phyloP scores from a whole-genome alignment of 371 early-diverging fungal genomes.

The Mortierella sp. region DNA sequence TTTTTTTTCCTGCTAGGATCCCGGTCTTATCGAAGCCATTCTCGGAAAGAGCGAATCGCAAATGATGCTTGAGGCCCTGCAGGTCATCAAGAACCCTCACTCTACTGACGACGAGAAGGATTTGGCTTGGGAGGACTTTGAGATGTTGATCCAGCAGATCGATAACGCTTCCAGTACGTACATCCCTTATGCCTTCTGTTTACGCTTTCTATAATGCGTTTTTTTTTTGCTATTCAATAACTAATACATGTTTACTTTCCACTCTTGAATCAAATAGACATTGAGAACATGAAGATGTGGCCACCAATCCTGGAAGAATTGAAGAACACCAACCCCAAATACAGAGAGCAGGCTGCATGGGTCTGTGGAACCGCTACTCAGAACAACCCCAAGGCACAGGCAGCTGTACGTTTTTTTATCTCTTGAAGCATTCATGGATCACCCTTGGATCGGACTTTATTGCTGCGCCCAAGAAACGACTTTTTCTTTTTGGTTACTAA shows the following conservation, averaged over 20 bases:
- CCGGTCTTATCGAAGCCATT: constrained; percentile 90
- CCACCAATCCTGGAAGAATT: constrained; percentile 77
- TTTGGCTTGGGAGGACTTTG: constrained; percentile 92
- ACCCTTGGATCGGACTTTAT: background rate
- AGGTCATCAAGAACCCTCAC: constrained; percentile 68
- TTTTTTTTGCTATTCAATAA: background rate
- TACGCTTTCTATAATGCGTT: no score
- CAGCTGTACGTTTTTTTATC: constrained; percentile 62
- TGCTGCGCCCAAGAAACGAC: constrained; percentile 12
- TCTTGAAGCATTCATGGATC: background rate
- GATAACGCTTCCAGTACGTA: constrained; percentile 91
- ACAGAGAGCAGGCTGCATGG: constrained; percentile 89
- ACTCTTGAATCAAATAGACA: constrained; percentile 62
- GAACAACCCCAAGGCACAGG: constrained; percentile 91
- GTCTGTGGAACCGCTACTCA: constrained; percentile 94
- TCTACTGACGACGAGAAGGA: constrained; percentile 78
- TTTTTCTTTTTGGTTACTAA: constrained; percentile 12
- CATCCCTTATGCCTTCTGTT: background rate
- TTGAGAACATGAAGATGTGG: constrained; percentile 93
- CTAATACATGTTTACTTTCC: background rate
- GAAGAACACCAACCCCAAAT: constrained; percentile 62
- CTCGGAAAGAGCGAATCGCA: constrained; percentile 93
- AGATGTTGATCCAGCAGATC: constrained; percentile 93
- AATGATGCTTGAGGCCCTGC: constrained; percentile 86
- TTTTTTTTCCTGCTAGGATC: constrained; percentile 65